Conservation (phyloP, 371 early-diverging fungal genomes). For the Rhizomucor miehei region DNA sequence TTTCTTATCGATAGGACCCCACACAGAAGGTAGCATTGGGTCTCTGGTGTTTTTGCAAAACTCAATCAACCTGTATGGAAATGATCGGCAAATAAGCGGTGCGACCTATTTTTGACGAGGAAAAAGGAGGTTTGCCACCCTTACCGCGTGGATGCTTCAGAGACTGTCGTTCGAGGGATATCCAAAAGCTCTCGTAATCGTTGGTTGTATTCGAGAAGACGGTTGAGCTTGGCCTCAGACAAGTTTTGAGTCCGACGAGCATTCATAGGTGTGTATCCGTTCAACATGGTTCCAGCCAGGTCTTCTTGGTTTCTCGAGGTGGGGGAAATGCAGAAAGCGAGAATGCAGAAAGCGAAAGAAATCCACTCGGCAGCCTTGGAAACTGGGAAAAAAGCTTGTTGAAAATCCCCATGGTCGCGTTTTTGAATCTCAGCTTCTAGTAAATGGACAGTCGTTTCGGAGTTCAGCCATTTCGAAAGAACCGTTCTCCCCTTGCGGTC, state of each 20-base stretch:
- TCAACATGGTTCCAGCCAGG: too few relatives aligned
- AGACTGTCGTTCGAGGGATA: slow-evolving; percentile 74
- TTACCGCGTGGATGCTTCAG: slow-evolving; percentile 57
- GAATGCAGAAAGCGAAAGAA: slow-evolving; percentile 2
- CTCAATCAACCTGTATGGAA: slow-evolving; percentile 41
- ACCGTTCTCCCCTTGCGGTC: too few relatives aligned
- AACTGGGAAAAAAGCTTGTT: not conserved
- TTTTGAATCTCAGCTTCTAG: too few relatives aligned
- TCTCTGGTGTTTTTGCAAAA: slow-evolving; percentile 60
- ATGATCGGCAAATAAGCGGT: slow-evolving; percentile 13
- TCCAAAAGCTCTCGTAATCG: slow-evolving; percentile 82
- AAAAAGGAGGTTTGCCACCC: too few relatives aligned
- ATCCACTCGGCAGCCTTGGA: not conserved
- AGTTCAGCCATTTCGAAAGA: too few relatives aligned
- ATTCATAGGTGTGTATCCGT: slow-evolving; percentile 9
- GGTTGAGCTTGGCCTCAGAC: slow-evolving; percentile 71
- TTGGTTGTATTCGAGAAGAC: slow-evolving; percentile 74
- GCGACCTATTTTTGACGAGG: not conserved
- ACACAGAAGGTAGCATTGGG: slow-evolving; percentile 72
- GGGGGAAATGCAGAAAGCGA: slow-evolving; percentile 2
- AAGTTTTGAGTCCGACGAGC: slow-evolving; percentile 34
- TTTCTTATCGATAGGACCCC: slow-evolving; percentile 70
- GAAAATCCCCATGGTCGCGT: too few relatives aligned
- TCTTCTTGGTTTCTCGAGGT: not conserved
- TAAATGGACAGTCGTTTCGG: too few relatives aligned